Evolutionary conservation across 1,284 basidiomycete genomes (phyloP), one percentile per base, ranked within the genome.

Genomic region (Ganoderma multipileum): DNA sequence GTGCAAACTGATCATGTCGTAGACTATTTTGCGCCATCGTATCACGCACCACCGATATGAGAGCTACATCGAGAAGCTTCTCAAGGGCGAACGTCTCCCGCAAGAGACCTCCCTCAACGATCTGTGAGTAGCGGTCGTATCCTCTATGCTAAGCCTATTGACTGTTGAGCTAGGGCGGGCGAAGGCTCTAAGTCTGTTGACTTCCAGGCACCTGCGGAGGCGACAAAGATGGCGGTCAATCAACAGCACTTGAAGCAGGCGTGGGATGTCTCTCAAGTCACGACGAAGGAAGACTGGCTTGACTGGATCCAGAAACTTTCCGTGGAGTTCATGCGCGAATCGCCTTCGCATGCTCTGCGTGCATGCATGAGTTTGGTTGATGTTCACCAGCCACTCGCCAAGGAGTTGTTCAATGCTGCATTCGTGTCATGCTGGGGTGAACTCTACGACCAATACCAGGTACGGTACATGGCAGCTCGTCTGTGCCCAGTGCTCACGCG

Each of bases 351-450:
- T 83, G 97, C 98, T 38, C 86, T 99, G 59, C 90, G 98, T 63
- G 97, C 98, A 1, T 99, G 97, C 77, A 95, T 96, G 85, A 95
- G 91, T 76, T 83, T 99, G 59, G 96, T 98, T 1, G 95, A 98
- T 76, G 91, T 94, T 30, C 95, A 99, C 80, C 89, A 91, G 18
- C 95, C 97, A 0, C 86, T 99, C 67, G 96, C 96, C 0, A 93
- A 95, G 75, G 97, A 98, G 76, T 84, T 99, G 9, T 99, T 99
- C 86, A 99, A 99, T 79, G 96, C 97, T 12, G 98, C 98, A 0
- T 99, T 99, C 79, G 90, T 99, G 20, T 99, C 97, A 7, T 99
- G 98, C 76, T 99, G 97, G 97, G 90, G 91, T 6, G 97, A 98
- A 76, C 83, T 99, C 8, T 99, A 97, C 76, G 97, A 99, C 69